Base-by-base conservation (phyloP, 2,329 filamentous ascomycete genomes). In the Colletotrichum shisoi region DNA sequence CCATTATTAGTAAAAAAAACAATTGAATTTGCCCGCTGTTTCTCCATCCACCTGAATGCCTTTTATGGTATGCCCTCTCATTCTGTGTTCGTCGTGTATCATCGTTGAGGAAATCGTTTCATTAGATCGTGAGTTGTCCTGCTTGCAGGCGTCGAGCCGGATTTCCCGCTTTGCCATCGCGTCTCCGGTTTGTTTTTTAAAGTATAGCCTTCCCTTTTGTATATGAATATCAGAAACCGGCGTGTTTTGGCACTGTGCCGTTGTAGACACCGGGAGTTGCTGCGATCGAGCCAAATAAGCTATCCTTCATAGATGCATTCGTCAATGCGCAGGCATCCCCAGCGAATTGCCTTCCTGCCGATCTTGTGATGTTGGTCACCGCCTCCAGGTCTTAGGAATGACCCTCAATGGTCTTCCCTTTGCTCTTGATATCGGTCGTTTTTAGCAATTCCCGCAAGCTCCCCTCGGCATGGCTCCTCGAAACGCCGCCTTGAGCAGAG, bases 371-470 rank as follows among this genome's bases (percentile, higher is more conserved):
- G 6, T 37, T 17, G 44, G 15, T 8, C 19, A 11, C 8, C 42
- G 3, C 15, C 31, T 19, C 13, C 9, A 12, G 6, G 48, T 34
- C 44, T 68, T 67, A 70, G 15, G 58, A 27, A 17, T 58, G 48
- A 17, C 60, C 71, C 40, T 77, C 75, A 2, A 74, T 68, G 1
- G 71, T 73, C 64, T 80, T 80, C 9, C 76, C 77, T 68, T 79
- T 79, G 44, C 53, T 64, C 24, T 67, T 71, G 42, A 21, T 53
- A 45, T 77, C 74, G 5, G 75, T 72, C 15, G 71, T 72, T 69
- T 78, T 83, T 12, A 89, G 75, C 19, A 89, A 73, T 48, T 85
- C 81, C 61, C 84, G 79, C 24, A 89, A 76, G 61, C 82, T 87
- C 1, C 85, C 84, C 73, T 87, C 85, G 1, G 86, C 86, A 71